phyloP scores from a whole-genome alignment of 2,329 filamentous ascomycete genomes.

The Penicillium janthinellum region DNA sequence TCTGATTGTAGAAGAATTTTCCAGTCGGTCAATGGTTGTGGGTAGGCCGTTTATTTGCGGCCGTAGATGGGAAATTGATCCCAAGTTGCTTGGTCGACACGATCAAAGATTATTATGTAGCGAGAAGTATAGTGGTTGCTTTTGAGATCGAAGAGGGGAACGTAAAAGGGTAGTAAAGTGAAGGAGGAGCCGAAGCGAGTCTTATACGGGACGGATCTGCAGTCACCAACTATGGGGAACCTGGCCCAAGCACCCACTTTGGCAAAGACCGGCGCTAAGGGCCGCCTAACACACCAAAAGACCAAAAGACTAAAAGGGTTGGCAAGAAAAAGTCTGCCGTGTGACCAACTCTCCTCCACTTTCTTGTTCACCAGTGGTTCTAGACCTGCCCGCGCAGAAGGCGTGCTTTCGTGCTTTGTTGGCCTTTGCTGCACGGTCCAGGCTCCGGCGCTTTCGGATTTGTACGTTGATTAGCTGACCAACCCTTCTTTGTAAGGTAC shows the following conservation, averaged over 20 bases:
- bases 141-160: not conserved
- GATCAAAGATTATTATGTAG: not conserved
- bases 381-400: constrained; percentile 4
- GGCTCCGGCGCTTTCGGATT: not conserved
- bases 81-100: not conserved
- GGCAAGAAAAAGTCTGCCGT: constrained; percentile 12
- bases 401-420: constrained; percentile 5
- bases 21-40: not conserved
- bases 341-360: constrained; percentile 9
- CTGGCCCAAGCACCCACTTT: constrained; percentile 13
- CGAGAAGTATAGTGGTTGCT: not conserved
- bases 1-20: not conserved
- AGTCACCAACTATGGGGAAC: constrained; percentile 17
- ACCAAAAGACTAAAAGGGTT: not conserved
- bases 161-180: constrained; percentile 11
- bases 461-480: not conserved
- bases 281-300: not conserved
- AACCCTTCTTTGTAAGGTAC: not conserved
- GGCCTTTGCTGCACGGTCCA: not conserved
- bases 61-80: not conserved
- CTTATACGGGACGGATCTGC: constrained; percentile 20
- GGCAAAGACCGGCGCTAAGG: not conserved
- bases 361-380: not conserved
- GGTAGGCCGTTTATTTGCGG: not conserved
- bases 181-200: constrained; percentile 5